These are phyloP conservation scores for Solanum hybrid DNA, from an alignment of 305 asterid species.

Conservation along the genomic window DNA sequence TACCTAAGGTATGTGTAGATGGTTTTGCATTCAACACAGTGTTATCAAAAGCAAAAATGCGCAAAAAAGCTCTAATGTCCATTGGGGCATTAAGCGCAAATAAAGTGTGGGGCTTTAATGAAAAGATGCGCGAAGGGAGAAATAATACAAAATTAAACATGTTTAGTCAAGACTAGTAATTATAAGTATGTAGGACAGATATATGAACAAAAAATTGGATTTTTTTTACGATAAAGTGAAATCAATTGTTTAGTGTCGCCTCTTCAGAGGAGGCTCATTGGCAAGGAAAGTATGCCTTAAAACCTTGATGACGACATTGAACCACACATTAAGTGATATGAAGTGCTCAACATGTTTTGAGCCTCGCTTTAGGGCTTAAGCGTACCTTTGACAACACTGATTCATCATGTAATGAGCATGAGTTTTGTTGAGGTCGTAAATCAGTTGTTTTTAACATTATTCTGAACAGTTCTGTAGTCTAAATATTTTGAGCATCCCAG, in stretches of 20 bases:
- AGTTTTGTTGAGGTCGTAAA: neutral
- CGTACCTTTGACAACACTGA: neutral
- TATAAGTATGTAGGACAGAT: neutral
- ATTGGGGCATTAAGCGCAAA: neutral
- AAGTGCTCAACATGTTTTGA: neutral
- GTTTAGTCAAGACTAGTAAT: neutral
- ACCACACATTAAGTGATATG: neutral
- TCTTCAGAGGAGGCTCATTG: neutral
- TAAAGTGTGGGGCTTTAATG: neutral
- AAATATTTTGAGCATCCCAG: neutral
- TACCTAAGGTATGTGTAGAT: neutral
- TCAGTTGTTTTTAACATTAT: neutral
- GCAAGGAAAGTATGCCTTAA: neutral
- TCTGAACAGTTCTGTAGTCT: neutral
- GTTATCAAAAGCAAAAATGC: neutral
- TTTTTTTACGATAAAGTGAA: neutral
- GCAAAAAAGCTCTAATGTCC: neutral
- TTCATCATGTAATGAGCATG: neutral
- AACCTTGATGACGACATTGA: neutral
- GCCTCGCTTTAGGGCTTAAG: neutral
- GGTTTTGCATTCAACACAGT: neutral
- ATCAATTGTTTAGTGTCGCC: no score
- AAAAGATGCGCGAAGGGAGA: neutral
- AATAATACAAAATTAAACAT: neutral
- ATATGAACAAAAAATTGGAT: neutral